Evolutionary conservation across 192 early-diverging fungal genomes (phyloP).

Genomic region (Coemansia erecta): DNA sequence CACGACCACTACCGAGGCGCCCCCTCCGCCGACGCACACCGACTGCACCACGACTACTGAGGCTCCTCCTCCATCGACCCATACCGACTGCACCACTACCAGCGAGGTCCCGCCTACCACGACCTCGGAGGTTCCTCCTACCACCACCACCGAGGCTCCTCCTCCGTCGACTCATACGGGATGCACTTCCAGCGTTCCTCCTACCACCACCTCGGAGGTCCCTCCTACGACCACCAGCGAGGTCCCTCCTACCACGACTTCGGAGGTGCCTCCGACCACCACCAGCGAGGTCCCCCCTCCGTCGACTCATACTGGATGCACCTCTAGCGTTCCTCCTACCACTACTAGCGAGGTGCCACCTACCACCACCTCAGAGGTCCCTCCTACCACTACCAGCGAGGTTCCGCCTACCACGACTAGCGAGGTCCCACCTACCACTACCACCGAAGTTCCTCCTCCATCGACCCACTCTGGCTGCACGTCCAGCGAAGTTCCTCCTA

Average conservation of each 20-base stretch:
- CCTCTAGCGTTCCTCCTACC: not conserved
- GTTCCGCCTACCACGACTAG: slow-evolving; percentile 4
- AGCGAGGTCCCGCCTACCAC: slow-evolving; percentile 11
- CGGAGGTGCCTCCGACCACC: slow-evolving; percentile 9
- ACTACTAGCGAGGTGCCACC: slow-evolving; percentile 11
- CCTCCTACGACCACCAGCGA: slow-evolving; percentile 13
- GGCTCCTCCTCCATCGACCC: not conserved
- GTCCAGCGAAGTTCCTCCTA: not conserved
- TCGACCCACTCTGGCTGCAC: no score
- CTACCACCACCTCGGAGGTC: not conserved
- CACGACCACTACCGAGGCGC: slow-evolving; percentile 3
- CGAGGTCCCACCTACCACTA: slow-evolving; percentile 5
- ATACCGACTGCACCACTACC: slow-evolving; percentile 3
- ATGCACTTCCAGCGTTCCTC: not conserved
- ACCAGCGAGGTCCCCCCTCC: slow-evolving; percentile 9
- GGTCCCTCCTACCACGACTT: slow-evolving; percentile 1
- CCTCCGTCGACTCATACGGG: not conserved
- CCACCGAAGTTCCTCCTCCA: slow-evolving; percentile 10
- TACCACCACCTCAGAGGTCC: not conserved
- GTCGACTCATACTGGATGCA: not conserved
- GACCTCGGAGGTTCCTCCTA: slow-evolving; percentile 9
- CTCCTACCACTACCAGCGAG: slow-evolving; percentile 4
- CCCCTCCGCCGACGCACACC: not conserved
- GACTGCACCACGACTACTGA: not conserved
- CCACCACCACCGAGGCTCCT: slow-evolving; percentile 7